A percentile compares a stretch with the other conserved stretches of the same genome.
These are phyloP conservation scores for Erucastrum elatum DNA, from an alignment of 345 rosid genomes.

Conservation along the genomic window DNA sequence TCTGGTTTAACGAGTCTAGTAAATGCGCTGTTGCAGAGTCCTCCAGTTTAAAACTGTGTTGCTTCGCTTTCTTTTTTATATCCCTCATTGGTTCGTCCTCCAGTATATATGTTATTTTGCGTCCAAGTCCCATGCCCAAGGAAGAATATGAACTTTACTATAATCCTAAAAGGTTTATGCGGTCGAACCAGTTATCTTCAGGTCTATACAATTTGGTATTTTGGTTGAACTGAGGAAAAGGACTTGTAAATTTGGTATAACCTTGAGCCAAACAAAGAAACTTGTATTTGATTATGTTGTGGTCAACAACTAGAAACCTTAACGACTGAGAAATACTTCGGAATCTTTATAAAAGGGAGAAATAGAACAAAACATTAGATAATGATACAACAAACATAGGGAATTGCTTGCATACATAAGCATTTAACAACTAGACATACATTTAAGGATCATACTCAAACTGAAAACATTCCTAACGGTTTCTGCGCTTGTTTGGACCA, in stretches of 20 bases:
- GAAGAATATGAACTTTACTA: no score
- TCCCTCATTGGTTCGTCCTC: neutral
- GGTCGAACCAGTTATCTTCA: slow-evolving; percentile 29
- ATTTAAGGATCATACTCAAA: neutral
- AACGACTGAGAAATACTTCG: neutral
- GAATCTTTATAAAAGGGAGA: neutral
- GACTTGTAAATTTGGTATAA: slow-evolving; percentile 31
- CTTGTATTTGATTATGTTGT: no score
- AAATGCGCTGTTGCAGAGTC: neutral
- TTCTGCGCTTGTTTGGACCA: neutral
- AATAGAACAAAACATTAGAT: neutral
- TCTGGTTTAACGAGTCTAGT: no score
- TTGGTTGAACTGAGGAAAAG: no score
- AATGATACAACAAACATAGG: neutral
- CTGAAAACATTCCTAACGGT: neutral
- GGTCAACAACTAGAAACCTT: no score
- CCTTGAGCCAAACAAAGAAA: no score
- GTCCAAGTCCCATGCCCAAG: neutral
- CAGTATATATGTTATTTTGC: neutral
- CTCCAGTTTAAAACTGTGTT: neutral
- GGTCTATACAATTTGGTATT: no score
- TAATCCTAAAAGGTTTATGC: slow-evolving; percentile 3
- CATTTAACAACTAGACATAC: neutral
- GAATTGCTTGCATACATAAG: neutral
- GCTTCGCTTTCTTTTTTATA: neutral